Conservation (phyloP, 129 eudicot species). For the Pittosporum tobira region DNA sequence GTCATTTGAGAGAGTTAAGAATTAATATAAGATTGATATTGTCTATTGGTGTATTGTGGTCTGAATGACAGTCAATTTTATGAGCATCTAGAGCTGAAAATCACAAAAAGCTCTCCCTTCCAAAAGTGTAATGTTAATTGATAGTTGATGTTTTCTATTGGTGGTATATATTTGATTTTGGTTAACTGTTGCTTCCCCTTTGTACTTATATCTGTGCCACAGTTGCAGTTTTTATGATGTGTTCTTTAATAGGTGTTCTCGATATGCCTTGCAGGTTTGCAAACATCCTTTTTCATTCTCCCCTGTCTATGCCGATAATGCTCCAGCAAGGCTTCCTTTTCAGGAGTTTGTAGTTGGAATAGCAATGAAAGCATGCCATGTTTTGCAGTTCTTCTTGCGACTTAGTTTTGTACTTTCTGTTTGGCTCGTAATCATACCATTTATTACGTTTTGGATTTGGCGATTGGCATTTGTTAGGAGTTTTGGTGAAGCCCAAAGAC, state of each 20-base stretch:
- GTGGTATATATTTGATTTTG: not conserved
- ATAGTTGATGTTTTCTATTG: no score
- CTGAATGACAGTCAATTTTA: not conserved
- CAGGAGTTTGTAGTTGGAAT: slow-evolving; percentile 77
- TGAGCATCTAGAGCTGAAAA: not conserved
- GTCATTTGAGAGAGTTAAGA: not conserved
- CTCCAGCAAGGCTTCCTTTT: slow-evolving; percentile 84
- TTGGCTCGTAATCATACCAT: slow-evolving; percentile 86
- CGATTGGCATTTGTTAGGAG: slow-evolving; percentile 77
- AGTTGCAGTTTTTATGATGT: not conserved
- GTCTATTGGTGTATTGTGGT: not conserved
- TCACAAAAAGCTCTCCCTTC: not conserved
- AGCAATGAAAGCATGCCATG: slow-evolving; percentile 75
- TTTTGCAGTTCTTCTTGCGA: slow-evolving; percentile 68
- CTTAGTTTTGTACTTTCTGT: slow-evolving; percentile 83
- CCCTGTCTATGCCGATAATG: slow-evolving; percentile 89
- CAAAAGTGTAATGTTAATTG: not conserved
- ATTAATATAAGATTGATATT: not conserved
- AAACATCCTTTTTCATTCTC: slow-evolving; percentile 84
- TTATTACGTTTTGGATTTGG: slow-evolving; percentile 97
- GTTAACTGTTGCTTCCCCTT: not conserved
- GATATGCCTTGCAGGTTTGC: slow-evolving; percentile 59
- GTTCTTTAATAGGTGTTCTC: slow-evolving; percentile 8
- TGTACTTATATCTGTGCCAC: not conserved
- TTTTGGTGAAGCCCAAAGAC: slow-evolving; percentile 68